Evolutionary conservation across 495 filamentous ascomycete species (phyloP).

Genomic region (Penicillium argentinense): DNA sequence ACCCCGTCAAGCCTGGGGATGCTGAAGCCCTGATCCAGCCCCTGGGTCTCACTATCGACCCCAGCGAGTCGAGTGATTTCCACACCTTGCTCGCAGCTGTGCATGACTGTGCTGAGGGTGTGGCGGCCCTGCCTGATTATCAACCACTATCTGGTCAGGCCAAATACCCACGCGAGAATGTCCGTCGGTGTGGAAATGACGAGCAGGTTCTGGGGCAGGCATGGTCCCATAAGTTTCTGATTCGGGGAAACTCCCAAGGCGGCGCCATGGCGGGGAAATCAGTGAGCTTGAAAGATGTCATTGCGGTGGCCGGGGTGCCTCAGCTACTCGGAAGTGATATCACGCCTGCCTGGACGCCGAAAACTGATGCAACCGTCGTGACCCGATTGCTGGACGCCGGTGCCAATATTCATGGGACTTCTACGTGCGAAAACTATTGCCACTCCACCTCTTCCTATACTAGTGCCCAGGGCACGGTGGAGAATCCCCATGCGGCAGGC

Average conservation of each 20-base stretch:
- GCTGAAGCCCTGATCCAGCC: constrained; percentile 21
- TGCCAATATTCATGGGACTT: constrained; percentile 41
- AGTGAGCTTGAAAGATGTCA: constrained; percentile 59
- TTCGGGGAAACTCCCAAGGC: constrained; percentile 26
- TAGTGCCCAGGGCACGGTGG: constrained; percentile 48
- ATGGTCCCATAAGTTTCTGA: constrained; percentile 34
- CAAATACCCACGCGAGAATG: constrained; percentile 31
- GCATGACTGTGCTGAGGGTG: constrained; percentile 32
- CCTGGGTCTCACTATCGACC: constrained; percentile 31
- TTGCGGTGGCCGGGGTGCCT: constrained; percentile 42
- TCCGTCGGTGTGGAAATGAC: constrained; percentile 24
- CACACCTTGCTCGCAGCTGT: constrained; percentile 33
- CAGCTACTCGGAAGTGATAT: constrained; percentile 37
- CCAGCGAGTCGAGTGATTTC: constrained; percentile 28
- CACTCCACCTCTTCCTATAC: constrained; percentile 45
- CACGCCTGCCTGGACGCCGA: constrained; percentile 39
- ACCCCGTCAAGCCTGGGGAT: constrained; percentile 31
- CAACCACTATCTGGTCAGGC: constrained; percentile 26
- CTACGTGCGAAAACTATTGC: constrained; percentile 50
- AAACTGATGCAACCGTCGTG: constrained; percentile 46
- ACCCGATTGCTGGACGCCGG: constrained; percentile 48
- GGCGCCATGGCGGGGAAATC: constrained; percentile 82
- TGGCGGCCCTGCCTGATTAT: constrained; percentile 32
- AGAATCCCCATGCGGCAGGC: constrained; percentile 50
- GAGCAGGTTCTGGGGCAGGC: constrained; percentile 34